Evolutionary conservation across 371 early-diverging fungal genomes (phyloP), one percentile per base, ranked within the genome.

Genomic region (Mucor saturninus): DNA sequence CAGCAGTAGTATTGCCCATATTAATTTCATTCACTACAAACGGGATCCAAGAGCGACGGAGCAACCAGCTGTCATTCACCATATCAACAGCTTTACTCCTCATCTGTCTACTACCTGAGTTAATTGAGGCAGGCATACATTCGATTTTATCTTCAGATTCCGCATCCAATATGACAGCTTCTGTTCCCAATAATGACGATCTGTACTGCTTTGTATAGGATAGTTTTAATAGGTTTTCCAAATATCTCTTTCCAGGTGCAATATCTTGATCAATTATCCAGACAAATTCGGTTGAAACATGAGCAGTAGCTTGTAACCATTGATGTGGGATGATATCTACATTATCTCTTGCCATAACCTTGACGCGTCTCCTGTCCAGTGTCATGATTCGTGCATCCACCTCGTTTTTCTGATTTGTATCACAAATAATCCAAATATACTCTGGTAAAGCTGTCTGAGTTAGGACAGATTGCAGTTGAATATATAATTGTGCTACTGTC

Each of bases 391-490:
- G 60, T 31, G 69, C 70, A 14, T 74, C 67, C 7, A 71, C 59
- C 28, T 61, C 54, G 2, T 31, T 30, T 45, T 65, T 67, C 43
- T 56, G 60, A 2, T 59, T 58, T 28, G 65, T 55, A 10, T 67
- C 63, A 38, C 78, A 75, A 2, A 79, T 67, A 54, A 86, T 70
- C 86, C 84, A 86, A 40, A 86, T 72, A 46, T 65, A 64, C 31
- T 83, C 78, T 5, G 84, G 79, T n/a, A 75, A 72, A 28, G 76
- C 73, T 4, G 77, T 76, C 56, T 86, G 86, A 31, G 76, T 52
- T 39, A 84, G 51, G n/a, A 86, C 61, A 2, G 83, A 71, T 32
- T 72, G 74, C 30, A 86, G 59, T 63, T 86, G 86, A 14, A 64
- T 42, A 2, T 74, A 65, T 2, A 83, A 50, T 15, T 71, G 73